Evolutionary conservation across 768 basidiomycete genomes (phyloP).

Genomic region (Pleurotus tuber-regium): DNA sequence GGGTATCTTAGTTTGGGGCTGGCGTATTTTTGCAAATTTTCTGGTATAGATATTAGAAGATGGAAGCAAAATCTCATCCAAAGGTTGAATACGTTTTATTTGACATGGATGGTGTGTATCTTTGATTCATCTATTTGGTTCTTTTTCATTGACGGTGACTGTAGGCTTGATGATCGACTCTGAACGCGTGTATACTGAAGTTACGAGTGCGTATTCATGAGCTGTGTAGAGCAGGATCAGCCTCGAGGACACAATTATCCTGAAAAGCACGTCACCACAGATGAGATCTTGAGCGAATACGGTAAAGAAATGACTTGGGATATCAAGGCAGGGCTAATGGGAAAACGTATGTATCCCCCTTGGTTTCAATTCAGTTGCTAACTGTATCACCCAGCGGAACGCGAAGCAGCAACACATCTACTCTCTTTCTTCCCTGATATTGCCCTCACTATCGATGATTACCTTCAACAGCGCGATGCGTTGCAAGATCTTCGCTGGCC

Average conservation of each 20-base stretch:
- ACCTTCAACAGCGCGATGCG: conserved; percentile 51
- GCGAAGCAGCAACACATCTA: conserved; percentile 60
- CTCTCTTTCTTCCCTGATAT: conserved; percentile 79
- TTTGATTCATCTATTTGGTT: neutral
- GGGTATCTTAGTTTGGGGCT: no score
- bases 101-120: conserved; percentile 67
- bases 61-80: no score
- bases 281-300: conserved; percentile 68
- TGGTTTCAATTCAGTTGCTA: no score
- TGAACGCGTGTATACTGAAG: conserved; percentile 72
- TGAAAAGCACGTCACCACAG: conserved; percentile 28
- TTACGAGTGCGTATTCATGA: conserved; percentile 71
- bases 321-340: conserved; percentile 88
- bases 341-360: conserved; percentile 59
- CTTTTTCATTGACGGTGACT: neutral
- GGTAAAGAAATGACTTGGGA: conserved; percentile 85
- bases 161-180: conserved; percentile 75
- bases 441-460: conserved; percentile 58
- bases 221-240: no score
- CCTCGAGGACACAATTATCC: no score
- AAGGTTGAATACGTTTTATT: conserved; percentile 65
- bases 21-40: no score
- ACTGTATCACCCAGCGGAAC: conserved; percentile 49
- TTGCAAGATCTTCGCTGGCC: conserved; percentile 70
- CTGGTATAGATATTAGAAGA: no score